A percentile compares a stretch with the other conserved stretches of the same genome.
Evolutionary conservation across 352 stramenopile species (phyloP).

Genomic region (Hyaloperonospora brassicae): DNA sequence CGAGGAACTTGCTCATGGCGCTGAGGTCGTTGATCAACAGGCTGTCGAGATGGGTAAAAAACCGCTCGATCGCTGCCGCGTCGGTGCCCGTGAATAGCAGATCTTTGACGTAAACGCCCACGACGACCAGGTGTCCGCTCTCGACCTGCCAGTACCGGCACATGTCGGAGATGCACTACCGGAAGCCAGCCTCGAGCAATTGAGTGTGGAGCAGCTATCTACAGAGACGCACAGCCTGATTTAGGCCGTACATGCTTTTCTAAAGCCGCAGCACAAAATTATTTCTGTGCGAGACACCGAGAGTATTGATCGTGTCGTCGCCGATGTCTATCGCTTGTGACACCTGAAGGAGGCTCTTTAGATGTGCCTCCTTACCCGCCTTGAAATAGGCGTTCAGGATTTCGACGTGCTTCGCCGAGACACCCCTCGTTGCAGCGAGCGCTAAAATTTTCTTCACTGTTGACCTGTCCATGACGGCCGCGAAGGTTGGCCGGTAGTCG

Average conservation of each 20-base stretch:
- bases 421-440: neutral
- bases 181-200: neutral
- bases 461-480: too few species aligned
- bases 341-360: neutral
- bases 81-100: too few species aligned
- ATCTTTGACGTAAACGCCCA: too few species aligned
- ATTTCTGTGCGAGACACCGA: neutral
- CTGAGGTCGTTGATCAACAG: too few species aligned
- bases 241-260: neutral
- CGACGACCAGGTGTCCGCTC: too few species aligned
- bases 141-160: neutral
- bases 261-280: neutral
- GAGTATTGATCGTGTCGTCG: neutral
- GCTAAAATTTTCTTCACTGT: too few species aligned
- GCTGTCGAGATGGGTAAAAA: too few species aligned
- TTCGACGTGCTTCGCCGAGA: constrained; percentile 4
- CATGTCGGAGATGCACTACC: neutral
- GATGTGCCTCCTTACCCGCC: too few species aligned
- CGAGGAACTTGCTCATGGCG: too few species aligned
- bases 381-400: neutral
- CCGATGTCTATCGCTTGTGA: constrained; percentile 1
- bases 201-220: neutral
- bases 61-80: too few species aligned
- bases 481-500: too few species aligned
- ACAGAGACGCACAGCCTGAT: neutral